Base-by-base conservation (phyloP, 1,284 basidiomycete genomes). In the Boletus sp. region DNA sequence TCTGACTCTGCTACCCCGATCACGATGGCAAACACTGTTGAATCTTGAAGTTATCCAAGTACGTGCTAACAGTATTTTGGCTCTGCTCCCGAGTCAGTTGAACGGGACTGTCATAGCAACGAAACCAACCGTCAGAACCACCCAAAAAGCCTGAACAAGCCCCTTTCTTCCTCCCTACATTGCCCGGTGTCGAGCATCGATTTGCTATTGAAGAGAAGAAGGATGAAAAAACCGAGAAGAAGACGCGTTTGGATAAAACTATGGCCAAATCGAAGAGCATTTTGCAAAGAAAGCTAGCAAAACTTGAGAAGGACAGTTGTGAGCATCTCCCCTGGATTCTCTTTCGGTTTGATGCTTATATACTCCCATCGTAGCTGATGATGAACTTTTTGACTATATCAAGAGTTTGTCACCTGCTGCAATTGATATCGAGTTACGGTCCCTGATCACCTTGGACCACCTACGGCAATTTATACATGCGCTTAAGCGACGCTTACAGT, bases 1-100 rank as follows among this genome's bases (percentile, higher is more conserved):
- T 0, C 73, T 99, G 13, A 95, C 94, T 4, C 75, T 94, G 22
- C 79, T 99, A 45, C 95, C 96, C 14, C 84, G 94, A 33, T 85
- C 93, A 12, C 77, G 91, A 57, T 99, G 96, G 96, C 91, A 96
- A 69, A 95, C 96, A 0, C 72, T 99, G 17, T 77, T 99, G 49
- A 97, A 98, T 63, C 77, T 99, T 29, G 96, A 99, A 58, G 85
- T 93, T 30, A 98, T 99, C 60, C 89, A 92, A 69, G 88, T 87
- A 60, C 51, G 77, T 59, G 53, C 8, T 46, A 16, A 34, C 13
- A 23, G 13, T 17, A 39, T 47, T 32, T 33, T 46, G 16, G 12
- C 27, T 32, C 25, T 44, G 30, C 14, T 17, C 40, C 3, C 3
- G 16, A 42, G 29, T 39, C 51, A 8, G 51, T 45, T 22, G 8